These are phyloP conservation scores for Pseudohalonectria lignicola DNA, from an alignment of 2,329 filamentous ascomycete species.

Conservation along the genomic window DNA sequence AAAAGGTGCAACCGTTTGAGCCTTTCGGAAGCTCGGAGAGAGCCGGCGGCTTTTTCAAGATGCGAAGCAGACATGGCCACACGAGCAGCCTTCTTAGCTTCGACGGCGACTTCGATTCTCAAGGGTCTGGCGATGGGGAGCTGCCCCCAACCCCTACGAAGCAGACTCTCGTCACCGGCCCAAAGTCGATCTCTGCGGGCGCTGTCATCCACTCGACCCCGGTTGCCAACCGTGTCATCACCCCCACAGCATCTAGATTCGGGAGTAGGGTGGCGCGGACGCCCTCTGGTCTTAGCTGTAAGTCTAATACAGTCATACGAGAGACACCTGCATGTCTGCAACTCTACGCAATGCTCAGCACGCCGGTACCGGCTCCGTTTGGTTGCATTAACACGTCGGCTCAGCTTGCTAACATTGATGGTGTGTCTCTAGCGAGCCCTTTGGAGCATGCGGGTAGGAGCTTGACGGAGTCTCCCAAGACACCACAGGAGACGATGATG, in stretches of 20 bases:
- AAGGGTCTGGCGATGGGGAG: slow-evolving; percentile 45
- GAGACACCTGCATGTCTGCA: neutral
- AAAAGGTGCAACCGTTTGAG: slow-evolving; percentile 26
- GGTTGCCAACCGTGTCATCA: slow-evolving; percentile 13
- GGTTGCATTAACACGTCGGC: slow-evolving; percentile 15
- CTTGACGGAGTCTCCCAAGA: slow-evolving; percentile 51
- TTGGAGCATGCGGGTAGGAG: slow-evolving; percentile 39
- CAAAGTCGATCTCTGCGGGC: slow-evolving; percentile 3
- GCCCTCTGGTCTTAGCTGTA: slow-evolving; percentile 22
- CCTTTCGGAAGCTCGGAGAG: slow-evolving; percentile 44
- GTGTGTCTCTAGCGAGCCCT: slow-evolving; percentile 45
- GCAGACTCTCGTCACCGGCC: slow-evolving; percentile 29
- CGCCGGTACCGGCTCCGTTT: slow-evolving; percentile 20
- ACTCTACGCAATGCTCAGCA: slow-evolving; percentile 13
- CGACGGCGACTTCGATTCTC: slow-evolving; percentile 53
- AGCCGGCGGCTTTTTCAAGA: slow-evolving; percentile 57
- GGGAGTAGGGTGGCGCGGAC: slow-evolving; percentile 13
- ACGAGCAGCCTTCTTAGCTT: slow-evolving; percentile 68
- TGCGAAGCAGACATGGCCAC: slow-evolving; percentile 31
- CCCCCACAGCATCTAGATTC: slow-evolving; percentile 28
- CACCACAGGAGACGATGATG: slow-evolving; percentile 63
- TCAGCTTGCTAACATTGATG: slow-evolving; percentile 40
- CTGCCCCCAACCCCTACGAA: slow-evolving; percentile 94
- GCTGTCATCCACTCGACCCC: slow-evolving; percentile 9
- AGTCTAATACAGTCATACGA: slow-evolving; percentile 21